These are phyloP conservation scores for Fomes fomentarius DNA, from an alignment of 1,284 basidiomycete genomes.

Conservation along the genomic window DNA sequence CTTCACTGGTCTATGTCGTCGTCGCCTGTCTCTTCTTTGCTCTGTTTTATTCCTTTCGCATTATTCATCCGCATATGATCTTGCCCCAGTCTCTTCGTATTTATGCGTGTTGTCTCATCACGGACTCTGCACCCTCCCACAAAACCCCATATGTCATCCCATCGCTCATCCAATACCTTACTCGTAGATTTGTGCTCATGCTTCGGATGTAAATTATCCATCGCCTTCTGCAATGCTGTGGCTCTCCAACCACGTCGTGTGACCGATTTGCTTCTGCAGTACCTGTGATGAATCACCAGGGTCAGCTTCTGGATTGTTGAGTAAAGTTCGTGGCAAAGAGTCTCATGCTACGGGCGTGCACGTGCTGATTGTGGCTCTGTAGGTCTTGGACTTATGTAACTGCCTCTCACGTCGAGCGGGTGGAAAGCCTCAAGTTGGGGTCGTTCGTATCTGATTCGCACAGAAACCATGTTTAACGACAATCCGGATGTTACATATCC, in stretches of 20 bases:
- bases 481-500: no score
- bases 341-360: no score
- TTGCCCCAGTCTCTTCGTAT: slow-evolving; percentile 21
- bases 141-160: slow-evolving; percentile 12
- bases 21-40: slow-evolving; percentile 11
- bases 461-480: no score
- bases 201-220: slow-evolving; percentile 2
- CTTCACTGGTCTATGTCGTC: slow-evolving; percentile 19
- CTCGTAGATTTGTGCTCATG: slow-evolving; percentile 1
- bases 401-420: no score
- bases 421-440: no score
- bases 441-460: no score
- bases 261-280: no score
- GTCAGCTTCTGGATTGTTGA: no score
- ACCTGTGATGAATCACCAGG: no score
- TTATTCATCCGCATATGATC: slow-evolving; percentile 15
- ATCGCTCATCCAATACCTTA: slow-evolving; percentile 1
- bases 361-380: no score
- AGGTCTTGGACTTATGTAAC: no score
- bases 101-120: slow-evolving; percentile 22
- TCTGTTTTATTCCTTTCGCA: slow-evolving; percentile 27
- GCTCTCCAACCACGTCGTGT: not conserved
- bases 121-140: slow-evolving; percentile 10
- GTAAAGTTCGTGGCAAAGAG: no score
- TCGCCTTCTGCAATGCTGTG: not conserved